Percentiles rank a stretch among this genome's conserved stretches.
phyloP scores from a whole-genome alignment of 768 basidiomycete genomes.

The Hydnomerulius pinastri region DNA sequence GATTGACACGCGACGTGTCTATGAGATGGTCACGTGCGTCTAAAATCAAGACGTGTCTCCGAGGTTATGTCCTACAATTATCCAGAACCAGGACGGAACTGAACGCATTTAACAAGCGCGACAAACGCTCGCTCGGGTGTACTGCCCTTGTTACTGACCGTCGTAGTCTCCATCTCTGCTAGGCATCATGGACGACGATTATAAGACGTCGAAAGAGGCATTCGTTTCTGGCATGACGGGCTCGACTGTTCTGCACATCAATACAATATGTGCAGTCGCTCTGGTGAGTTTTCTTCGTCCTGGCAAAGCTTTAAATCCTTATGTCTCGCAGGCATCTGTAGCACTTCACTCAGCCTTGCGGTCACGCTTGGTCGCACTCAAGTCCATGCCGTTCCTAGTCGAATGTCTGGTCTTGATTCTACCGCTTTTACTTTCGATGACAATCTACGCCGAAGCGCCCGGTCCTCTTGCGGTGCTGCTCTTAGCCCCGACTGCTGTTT shows the following conservation, averaged over 20 bases:
- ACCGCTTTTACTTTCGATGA: slow-evolving; percentile 83
- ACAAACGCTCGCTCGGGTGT: too few species aligned
- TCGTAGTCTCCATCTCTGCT: too few species aligned
- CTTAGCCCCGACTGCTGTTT: slow-evolving; percentile 43
- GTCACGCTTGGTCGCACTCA: slow-evolving; percentile 46
- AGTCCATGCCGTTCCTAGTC: slow-evolving; percentile 38
- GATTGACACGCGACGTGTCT: background rate
- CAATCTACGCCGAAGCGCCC: slow-evolving; percentile 66
- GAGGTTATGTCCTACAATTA: background rate
- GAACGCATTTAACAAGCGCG: too few species aligned
- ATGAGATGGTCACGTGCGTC: slow-evolving; percentile 15
- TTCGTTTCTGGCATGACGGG: slow-evolving; percentile 80
- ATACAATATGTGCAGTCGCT: slow-evolving; percentile 63
- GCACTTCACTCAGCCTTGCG: slow-evolving; percentile 63
- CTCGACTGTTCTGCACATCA: slow-evolving; percentile 67
- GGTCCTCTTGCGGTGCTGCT: slow-evolving; percentile 51
- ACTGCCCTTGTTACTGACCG: too few species aligned
- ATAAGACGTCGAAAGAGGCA: slow-evolving; percentile 79
- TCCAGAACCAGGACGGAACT: too few species aligned
- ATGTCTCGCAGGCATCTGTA: slow-evolving; percentile 61
- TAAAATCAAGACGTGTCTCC: background rate
- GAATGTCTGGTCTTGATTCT: slow-evolving; percentile 70
- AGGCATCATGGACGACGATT: slow-evolving; percentile 33
- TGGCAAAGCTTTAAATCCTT: slow-evolving; percentile 11
- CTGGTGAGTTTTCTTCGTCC: slow-evolving; percentile 47